phyloP scores from a whole-genome alignment of 1,284 basidiomycete species.

The Apiotrichum montevideense region DNA sequence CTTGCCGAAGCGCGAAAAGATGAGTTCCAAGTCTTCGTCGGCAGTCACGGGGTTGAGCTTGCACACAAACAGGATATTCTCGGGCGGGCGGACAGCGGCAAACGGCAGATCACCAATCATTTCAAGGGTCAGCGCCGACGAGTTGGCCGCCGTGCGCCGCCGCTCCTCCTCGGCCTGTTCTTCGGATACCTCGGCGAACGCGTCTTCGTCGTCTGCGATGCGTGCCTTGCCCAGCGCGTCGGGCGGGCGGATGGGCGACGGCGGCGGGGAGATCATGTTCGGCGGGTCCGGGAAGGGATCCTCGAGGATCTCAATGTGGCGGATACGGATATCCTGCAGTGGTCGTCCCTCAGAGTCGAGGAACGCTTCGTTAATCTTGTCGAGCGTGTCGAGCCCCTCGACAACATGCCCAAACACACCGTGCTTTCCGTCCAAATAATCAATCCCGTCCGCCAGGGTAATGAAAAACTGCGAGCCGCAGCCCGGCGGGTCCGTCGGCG shows the following conservation, averaged over 20 bases:
- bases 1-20: conserved; percentile 89
- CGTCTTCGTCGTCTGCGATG: conserved; percentile 86
- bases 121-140: conserved; percentile 91
- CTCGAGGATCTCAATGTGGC: conserved; percentile 88
- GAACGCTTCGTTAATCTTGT: conserved; percentile 87
- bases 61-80: conserved; percentile 98
- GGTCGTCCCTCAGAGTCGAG: conserved; percentile 82
- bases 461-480: conserved; percentile 96
- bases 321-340: conserved; percentile 85
- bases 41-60: conserved; percentile 93
- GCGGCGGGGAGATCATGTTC: conserved; percentile 58
- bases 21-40: conserved; percentile 93
- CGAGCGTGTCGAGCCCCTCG: conserved; percentile 85
- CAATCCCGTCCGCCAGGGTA: conserved; percentile 81
- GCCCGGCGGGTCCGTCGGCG: conserved; percentile 63
- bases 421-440: conserved; percentile 93
- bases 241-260: conserved; percentile 69
- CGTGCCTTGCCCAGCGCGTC: conserved; percentile 61
- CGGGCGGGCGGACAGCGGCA: conserved; percentile 93
- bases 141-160: conserved; percentile 76
- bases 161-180: conserved; percentile 73
- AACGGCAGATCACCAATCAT: conserved; percentile 99
- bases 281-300: conserved; percentile 89
- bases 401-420: conserved; percentile 93
- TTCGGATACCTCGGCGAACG: conserved; percentile 56